These are phyloP conservation scores for Rutstroemia sp. DNA, from an alignment of 2,329 filamentous ascomycete species.

Conservation along the genomic window DNA sequence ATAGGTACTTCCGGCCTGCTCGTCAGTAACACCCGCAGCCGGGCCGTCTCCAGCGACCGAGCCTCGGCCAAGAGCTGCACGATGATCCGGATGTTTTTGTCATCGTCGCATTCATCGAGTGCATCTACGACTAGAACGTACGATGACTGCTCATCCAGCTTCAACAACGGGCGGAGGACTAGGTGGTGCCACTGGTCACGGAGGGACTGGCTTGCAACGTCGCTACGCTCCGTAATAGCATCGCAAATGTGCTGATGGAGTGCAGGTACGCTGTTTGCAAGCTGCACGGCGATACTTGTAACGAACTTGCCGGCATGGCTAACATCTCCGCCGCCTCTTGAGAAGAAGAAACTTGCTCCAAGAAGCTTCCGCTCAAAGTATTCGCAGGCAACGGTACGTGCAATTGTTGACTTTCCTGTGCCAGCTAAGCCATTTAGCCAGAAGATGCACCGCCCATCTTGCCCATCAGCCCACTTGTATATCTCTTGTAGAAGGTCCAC, in stretches of 20 bases:
- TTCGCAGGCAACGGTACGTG: constrained; percentile 24
- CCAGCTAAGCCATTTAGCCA: constrained; percentile 34
- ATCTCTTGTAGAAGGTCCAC: not conserved
- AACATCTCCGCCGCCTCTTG: constrained; percentile 18
- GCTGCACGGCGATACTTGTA: constrained; percentile 26
- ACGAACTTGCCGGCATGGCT: constrained; percentile 28
- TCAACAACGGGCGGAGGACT: constrained; percentile 13
- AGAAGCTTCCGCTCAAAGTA: constrained; percentile 27
- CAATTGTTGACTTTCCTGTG: constrained; percentile 32
- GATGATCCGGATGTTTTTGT: constrained; percentile 13
- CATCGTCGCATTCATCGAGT: no score
- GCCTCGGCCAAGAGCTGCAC: constrained; percentile 26
- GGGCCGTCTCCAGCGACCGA: not conserved
- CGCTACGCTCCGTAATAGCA: constrained; percentile 28
- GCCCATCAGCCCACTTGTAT: not conserved
- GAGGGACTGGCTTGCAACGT: constrained; percentile 25
- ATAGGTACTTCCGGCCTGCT: no score
- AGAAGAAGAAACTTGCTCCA: constrained; percentile 11
- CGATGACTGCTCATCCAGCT: no score
- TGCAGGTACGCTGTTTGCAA: constrained; percentile 22
- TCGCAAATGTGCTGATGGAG: constrained; percentile 24
- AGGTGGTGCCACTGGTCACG: constrained; percentile 30
- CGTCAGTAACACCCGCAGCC: not conserved
- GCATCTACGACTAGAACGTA: no score
- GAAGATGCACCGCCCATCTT: constrained; percentile 9